Percentiles rank a stretch among this genome's conserved stretches.
Evolutionary conservation across 768 basidiomycete species (phyloP).

Genomic region (Suillus subaureus): DNA sequence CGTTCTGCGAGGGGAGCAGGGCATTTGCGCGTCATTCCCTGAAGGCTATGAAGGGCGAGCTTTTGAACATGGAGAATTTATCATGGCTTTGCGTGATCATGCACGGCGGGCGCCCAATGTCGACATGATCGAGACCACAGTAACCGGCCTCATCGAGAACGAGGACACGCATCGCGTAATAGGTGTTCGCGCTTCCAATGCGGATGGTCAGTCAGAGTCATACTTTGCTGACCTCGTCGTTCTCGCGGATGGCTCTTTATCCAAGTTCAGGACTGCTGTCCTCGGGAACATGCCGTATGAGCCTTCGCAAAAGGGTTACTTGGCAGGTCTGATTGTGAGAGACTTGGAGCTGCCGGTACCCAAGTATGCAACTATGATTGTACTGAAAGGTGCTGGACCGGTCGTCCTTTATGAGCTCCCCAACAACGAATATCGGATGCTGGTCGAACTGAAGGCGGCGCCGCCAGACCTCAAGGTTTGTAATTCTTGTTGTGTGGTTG

Average conservation of each 20-base stretch:
- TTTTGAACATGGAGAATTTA: constrained; percentile 89
- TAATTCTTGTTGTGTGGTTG: background rate
- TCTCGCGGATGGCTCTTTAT: constrained; percentile 89
- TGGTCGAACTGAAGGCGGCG: constrained; percentile 81
- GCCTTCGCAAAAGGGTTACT: constrained; percentile 64
- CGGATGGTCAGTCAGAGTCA: constrained; percentile 43
- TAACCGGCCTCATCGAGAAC: constrained; percentile 64
- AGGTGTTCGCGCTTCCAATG: constrained; percentile 39
- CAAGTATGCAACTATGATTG: constrained; percentile 73
- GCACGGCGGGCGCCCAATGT: constrained; percentile 58
- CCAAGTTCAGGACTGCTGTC: constrained; percentile 73
- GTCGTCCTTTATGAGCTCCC: constrained; percentile 88
- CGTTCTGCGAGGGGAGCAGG: constrained; percentile 56
- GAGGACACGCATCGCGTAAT: constrained; percentile 30
- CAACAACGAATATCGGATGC: constrained; percentile 80
- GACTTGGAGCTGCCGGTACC: constrained; percentile 68
- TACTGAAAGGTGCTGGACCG: constrained; percentile 75
- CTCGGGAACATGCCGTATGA: constrained; percentile 48
- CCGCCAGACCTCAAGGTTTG: constrained; percentile 75
- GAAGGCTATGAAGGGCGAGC: constrained; percentile 61
- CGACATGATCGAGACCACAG: constrained; percentile 80
- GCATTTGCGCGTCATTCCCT: constrained; percentile 85
- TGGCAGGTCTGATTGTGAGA: constrained; percentile 80
- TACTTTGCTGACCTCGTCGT: constrained; percentile 74
- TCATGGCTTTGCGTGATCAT: constrained; percentile 69